Evolutionary conservation across 306 rosid genomes (phyloP).

Genomic region (Coriaria nepalensis): DNA sequence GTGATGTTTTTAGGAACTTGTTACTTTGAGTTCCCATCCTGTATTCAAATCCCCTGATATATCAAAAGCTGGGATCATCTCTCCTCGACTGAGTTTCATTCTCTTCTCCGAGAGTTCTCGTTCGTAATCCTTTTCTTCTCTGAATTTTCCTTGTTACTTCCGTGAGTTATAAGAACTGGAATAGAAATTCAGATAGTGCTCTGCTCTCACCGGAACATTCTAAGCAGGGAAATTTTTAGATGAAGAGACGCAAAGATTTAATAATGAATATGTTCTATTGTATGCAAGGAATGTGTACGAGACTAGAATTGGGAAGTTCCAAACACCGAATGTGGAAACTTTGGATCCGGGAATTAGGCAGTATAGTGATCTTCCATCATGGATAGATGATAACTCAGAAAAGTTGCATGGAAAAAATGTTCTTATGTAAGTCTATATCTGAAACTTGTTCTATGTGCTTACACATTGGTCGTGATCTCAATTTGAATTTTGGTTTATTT

Average conservation of each 20-base stretch:
- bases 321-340: slow-evolving; percentile 53
- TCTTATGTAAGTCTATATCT: slow-evolving; percentile 51
- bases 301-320: slow-evolving; percentile 86
- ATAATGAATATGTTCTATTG: slow-evolving; percentile 40
- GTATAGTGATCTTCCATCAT: slow-evolving; percentile 75
- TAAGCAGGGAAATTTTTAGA: slow-evolving; percentile 25
- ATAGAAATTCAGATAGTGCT: slow-evolving; percentile 6
- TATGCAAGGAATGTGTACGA: slow-evolving; percentile 92
- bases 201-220: slow-evolving; percentile 3
- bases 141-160: slow-evolving; percentile 5
- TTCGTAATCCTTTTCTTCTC: slow-evolving; percentile 12
- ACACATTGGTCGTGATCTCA: background rate
- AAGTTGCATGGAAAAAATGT: slow-evolving; percentile 54
- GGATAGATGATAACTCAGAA: slow-evolving; percentile 69
- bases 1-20: slow-evolving; percentile 45
- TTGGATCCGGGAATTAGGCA: slow-evolving; percentile 76
- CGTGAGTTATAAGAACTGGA: background rate
- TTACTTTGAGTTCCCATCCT: slow-evolving; percentile 63
- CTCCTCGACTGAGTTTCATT: slow-evolving; percentile 74
- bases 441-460: background rate
- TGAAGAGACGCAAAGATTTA: slow-evolving; percentile 18
- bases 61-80: slow-evolving; percentile 78
- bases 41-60: slow-evolving; percentile 51
- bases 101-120: slow-evolving; percentile 51
- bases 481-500: slow-evolving; percentile 16